Percentiles rank a stretch among this genome's conserved stretches.
phyloP scores from a whole-genome alignment of 2,329 filamentous ascomycete genomes.

The Aspergillus aculeatus region DNA sequence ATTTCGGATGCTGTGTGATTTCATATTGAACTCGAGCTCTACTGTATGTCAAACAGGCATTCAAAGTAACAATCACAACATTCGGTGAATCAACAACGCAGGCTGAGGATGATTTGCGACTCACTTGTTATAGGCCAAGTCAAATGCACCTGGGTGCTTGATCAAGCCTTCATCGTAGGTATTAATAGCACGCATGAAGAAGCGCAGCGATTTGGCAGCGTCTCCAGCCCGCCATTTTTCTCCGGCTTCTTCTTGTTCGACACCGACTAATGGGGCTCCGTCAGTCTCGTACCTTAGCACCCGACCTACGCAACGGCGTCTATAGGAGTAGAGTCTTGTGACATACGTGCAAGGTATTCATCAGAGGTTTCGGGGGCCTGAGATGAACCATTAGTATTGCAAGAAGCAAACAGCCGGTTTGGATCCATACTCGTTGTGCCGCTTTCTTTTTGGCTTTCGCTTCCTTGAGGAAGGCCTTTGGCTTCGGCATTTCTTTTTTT shows the following conservation, averaged over 20 bases:
- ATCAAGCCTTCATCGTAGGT: conserved; percentile 64
- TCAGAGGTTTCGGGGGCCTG: conserved; percentile 62
- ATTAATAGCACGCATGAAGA: conserved; percentile 62
- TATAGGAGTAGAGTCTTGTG: background rate
- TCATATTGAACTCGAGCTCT: conserved; percentile 69
- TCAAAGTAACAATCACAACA: background rate
- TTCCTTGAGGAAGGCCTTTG: conserved; percentile 41
- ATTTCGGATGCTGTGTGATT: conserved; percentile 64
- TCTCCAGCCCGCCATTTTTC: conserved; percentile 75
- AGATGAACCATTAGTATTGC: background rate
- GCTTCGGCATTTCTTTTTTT: conserved; percentile 39
- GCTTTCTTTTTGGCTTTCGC: conserved; percentile 45
- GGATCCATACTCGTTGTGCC: conserved; percentile 35
- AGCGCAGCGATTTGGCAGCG: conserved; percentile 61
- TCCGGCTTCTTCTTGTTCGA: conserved; percentile 68
- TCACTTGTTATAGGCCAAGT: conserved; percentile 73
- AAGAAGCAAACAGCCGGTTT: background rate
- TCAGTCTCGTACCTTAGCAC: background rate
- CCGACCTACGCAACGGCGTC: background rate
- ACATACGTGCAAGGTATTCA: conserved; percentile 63
- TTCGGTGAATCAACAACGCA: background rate
- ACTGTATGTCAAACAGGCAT: conserved; percentile 9
- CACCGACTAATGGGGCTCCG: conserved; percentile 50
- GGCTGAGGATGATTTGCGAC: conserved; percentile 23
- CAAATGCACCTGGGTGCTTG: conserved; percentile 62